Base-by-base conservation (phyloP, 176 grass and related monocot genomes). In the Neostapfia colusana region DNA sequence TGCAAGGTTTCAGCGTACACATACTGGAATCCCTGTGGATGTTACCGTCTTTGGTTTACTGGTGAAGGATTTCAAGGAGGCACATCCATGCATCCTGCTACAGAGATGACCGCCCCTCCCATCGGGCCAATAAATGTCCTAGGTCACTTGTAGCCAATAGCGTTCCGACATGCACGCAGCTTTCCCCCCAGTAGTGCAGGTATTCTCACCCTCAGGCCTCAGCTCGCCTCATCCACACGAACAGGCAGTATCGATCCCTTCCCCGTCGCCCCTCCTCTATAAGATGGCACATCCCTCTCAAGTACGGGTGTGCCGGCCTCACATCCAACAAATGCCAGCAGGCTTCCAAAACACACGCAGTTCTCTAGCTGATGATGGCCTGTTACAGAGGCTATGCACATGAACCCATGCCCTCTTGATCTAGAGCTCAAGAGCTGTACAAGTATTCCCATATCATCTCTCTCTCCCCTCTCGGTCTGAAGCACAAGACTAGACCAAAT, bases 71-170 rank as follows among this genome's bases (percentile, higher is more conserved):
- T 84, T 38, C 70, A 76, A 71, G 64, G 70, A 80, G 74, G 54
- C 75, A 54, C 44, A 31, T 31, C 3, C 31, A 31, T 31, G 31
- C 31, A 31, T 31, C 31, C 31, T 31, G 31, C 45, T 24, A 26
- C 31, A 31, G 49, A 38, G 17, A 53, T 10, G 53, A 26, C 2
- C 21, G 15, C 71, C 79, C 79, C 34, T 14, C 43, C 7, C 57
- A 31, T 46, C 77, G 65, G 41, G 69, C 76, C 63, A 83, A 88
- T 84, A 84, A 88, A 80, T 79, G 81, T 60, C 70, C 62, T 74
- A 73, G 69, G 80, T 79, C 74, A 67, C 50, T 83, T 79, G 80
- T 74, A 63, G 69, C 81, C 75, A 70, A 64, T 74, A 79, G 70
- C 37, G 67, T 76, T 63, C 60, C 76, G 34, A 75, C 70, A 80